A percentile compares a stretch with the other conserved stretches of the same genome.
phyloP scores from a whole-genome alignment of 2,329 filamentous ascomycete species.

The Madurella mycetomatis region DNA sequence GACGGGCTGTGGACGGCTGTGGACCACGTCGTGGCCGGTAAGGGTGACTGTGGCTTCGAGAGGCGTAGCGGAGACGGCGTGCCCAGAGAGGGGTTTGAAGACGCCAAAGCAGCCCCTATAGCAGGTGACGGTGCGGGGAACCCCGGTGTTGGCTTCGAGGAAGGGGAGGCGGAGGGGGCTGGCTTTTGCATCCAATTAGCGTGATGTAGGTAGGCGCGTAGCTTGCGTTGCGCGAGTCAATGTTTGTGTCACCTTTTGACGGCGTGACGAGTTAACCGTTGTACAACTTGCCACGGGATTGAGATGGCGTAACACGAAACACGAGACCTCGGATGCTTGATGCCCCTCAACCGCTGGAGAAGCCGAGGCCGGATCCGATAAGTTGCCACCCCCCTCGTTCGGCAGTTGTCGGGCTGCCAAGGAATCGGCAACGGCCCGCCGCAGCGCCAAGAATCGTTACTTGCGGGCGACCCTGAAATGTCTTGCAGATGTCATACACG shows the following conservation, averaged over 20 bases:
- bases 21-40: constrained; percentile 66
- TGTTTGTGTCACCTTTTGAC: neutral
- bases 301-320: too few species aligned
- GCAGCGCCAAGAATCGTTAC: too few species aligned
- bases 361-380: too few species aligned
- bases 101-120: constrained; percentile 70
- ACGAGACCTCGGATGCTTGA: too few species aligned
- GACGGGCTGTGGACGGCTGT: constrained; percentile 57
- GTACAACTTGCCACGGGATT: too few species aligned
- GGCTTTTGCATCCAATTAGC: constrained; percentile 7
- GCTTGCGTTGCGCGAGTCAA: constrained; percentile 9
- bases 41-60: constrained; percentile 51
- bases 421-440: too few species aligned
- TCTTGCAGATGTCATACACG: neutral
- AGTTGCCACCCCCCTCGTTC: too few species aligned
- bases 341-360: too few species aligned
- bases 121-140: constrained; percentile 56
- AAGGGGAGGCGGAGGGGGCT: constrained; percentile 73
- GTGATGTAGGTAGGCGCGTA: constrained; percentile 16
- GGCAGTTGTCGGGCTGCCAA: too few species aligned
- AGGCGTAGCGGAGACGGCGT: constrained; percentile 44
- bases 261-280: too few species aligned
- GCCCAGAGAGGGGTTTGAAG: constrained; percentile 57
- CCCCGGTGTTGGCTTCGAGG: constrained; percentile 80
- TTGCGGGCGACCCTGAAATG: neutral